Evolutionary conservation across 495 filamentous ascomycete species (phyloP).

Genomic region (Baudoinia panamericana): DNA sequence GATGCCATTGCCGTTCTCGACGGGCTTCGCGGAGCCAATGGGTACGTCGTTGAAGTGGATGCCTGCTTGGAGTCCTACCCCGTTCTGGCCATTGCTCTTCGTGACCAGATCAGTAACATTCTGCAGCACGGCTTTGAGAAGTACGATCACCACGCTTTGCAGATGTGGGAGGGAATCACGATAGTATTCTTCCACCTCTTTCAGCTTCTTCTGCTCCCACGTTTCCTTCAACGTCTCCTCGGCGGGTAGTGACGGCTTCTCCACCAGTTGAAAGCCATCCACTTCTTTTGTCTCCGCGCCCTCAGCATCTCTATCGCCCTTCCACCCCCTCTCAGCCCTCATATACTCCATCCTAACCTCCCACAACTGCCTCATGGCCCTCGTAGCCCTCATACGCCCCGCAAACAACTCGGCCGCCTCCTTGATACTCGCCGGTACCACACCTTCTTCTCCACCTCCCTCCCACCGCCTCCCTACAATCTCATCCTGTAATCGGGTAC

Average conservation of each 20-base stretch:
- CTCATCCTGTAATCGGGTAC: slow-evolving; percentile 57
- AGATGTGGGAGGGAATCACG: slow-evolving; percentile 63
- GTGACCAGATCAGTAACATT: slow-evolving; percentile 60
- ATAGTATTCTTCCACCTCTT: slow-evolving; percentile 71
- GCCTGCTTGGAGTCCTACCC: slow-evolving; percentile 26
- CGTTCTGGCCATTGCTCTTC: slow-evolving; percentile 37
- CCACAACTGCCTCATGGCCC: slow-evolving; percentile 88
- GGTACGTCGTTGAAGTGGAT: slow-evolving; percentile 27
- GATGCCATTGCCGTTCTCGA: slow-evolving; percentile 23
- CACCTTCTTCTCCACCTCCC: slow-evolving; percentile 80
- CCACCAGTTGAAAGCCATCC: slow-evolving; percentile 13
- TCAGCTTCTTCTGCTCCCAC: slow-evolving; percentile 15
- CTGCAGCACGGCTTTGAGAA: slow-evolving; percentile 71
- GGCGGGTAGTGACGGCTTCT: neutral
- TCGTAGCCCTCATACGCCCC: slow-evolving; percentile 71
- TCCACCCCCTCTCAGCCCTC: slow-evolving; percentile 56
- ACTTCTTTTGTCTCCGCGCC: slow-evolving; percentile 23
- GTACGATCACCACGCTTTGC: slow-evolving; percentile 86
- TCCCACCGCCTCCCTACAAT: slow-evolving; percentile 75
- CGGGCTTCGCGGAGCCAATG: slow-evolving; percentile 18
- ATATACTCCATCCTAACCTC: slow-evolving; percentile 81
- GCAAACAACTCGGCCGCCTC: slow-evolving; percentile 93
- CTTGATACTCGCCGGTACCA: slow-evolving; percentile 81
- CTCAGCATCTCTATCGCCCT: slow-evolving; percentile 13
- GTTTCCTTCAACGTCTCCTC: slow-evolving; percentile 12